phyloP scores from a whole-genome alignment of 2,329 filamentous ascomycete species.

The Pseudogymnoascus sp. region DNA sequence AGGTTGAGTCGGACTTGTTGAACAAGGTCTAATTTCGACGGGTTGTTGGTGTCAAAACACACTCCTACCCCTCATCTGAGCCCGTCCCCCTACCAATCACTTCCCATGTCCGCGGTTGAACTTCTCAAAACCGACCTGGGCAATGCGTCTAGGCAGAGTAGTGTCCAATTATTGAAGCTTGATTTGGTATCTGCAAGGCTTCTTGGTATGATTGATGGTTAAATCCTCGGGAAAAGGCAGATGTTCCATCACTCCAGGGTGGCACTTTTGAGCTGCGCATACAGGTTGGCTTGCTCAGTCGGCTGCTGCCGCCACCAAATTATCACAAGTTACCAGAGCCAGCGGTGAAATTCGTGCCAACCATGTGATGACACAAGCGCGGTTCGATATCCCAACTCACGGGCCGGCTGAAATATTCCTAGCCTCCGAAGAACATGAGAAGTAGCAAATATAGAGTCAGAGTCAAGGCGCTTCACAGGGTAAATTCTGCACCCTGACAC shows the following conservation, averaged over 20 bases:
- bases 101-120: neutral
- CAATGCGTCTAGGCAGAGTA: neutral
- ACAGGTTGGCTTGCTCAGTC: neutral
- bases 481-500: neutral
- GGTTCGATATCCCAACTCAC: neutral
- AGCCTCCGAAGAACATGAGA: neutral
- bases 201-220: neutral
- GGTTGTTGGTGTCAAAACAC: neutral
- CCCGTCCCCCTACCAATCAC: neutral
- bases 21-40: neutral
- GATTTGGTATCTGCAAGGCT: neutral
- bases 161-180: neutral
- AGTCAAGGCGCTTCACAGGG: neutral
- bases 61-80: neutral
- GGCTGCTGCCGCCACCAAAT: neutral
- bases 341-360: neutral
- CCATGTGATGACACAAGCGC: neutral
- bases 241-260: neutral
- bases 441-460: neutral
- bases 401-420: neutral
- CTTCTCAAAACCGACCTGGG: neutral
- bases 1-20: neutral
- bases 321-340: neutral
- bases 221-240: neutral
- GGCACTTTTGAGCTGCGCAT: neutral